phyloP scores from a whole-genome alignment of 2,329 filamentous ascomycete genomes.

The Nemania sp. region DNA sequence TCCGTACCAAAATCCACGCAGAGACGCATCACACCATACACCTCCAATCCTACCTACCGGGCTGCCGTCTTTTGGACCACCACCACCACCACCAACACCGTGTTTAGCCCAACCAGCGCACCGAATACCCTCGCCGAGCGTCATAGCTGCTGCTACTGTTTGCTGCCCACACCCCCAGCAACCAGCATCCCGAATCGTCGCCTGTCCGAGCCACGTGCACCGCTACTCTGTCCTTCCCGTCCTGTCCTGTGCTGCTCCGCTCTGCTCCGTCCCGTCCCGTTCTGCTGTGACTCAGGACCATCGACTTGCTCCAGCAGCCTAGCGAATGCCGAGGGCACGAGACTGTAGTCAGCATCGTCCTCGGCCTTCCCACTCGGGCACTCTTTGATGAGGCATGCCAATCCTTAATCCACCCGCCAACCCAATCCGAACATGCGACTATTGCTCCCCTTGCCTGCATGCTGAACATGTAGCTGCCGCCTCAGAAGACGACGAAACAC shows the following conservation, averaged over 20 bases:
- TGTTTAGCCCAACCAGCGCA: slow-evolving; percentile 4
- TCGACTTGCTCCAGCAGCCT: slow-evolving; percentile 10
- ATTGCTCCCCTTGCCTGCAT: slow-evolving; percentile 17
- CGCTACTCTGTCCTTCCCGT: not conserved
- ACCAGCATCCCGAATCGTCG: slow-evolving; percentile 7
- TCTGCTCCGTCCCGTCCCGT: slow-evolving; percentile 2
- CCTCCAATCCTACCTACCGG: slow-evolving; percentile 17
- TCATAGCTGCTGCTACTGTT: slow-evolving; percentile 17
- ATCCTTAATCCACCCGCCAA: slow-evolving; percentile 33
- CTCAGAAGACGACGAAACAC: slow-evolving; percentile 21
- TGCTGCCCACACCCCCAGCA: not conserved
- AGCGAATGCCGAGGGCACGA: slow-evolving; percentile 40
- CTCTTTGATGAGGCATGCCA: slow-evolving; percentile 41
- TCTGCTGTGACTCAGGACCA: slow-evolving; percentile 11
- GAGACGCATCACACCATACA: slow-evolving; percentile 26
- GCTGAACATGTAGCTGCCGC: slow-evolving; percentile 17
- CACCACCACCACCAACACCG: slow-evolving; percentile 1
- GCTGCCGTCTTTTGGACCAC: slow-evolving; percentile 10
- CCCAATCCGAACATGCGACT: slow-evolving; percentile 32
- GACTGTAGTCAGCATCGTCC: slow-evolving; percentile 33
- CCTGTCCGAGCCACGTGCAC: slow-evolving; percentile 23
- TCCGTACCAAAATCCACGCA: slow-evolving; percentile 29
- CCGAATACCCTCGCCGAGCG: slow-evolving; percentile 10
- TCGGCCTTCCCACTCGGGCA: slow-evolving; percentile 35
- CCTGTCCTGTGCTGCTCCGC: not conserved